Conservation (phyloP, 306 rosid species). For the Calophaca sinica region DNA sequence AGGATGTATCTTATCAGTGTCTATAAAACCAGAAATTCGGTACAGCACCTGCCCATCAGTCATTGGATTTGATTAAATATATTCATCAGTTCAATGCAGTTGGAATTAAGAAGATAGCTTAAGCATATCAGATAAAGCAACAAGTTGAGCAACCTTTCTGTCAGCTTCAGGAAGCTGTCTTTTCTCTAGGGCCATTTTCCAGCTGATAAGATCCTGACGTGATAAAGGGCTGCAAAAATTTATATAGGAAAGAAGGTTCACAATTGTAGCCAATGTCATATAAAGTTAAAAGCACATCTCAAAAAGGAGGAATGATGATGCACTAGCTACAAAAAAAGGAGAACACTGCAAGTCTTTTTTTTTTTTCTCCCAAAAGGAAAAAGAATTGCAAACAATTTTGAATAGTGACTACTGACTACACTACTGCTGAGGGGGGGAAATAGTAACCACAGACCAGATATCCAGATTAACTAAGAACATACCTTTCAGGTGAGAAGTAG, state of each 20-base stretch:
- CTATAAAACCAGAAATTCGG: slow-evolving; percentile 89
- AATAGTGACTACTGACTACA: slow-evolving; percentile 1
- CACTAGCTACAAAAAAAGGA: slow-evolving; percentile 22
- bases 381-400: slow-evolving; percentile 20
- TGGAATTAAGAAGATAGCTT: slow-evolving; percentile 41
- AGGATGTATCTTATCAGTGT: slow-evolving; percentile 86
- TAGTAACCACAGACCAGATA: slow-evolving; percentile 35
- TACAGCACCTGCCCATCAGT: slow-evolving; percentile 69
- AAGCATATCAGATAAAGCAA: slow-evolving; percentile 45
- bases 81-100: slow-evolving; percentile 43
- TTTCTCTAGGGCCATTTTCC: slow-evolving; percentile 97
- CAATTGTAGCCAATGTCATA: slow-evolving; percentile 20
- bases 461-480: slow-evolving; percentile 31
- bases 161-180: slow-evolving; percentile 91
- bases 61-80: slow-evolving; percentile 44
- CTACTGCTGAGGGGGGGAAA: neutral
- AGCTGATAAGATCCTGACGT: slow-evolving; percentile 97
- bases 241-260: slow-evolving; percentile 42
- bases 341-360: neutral
- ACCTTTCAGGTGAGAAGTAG: slow-evolving; percentile 89
- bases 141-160: slow-evolving; percentile 70
- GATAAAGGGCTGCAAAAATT: slow-evolving; percentile 77
- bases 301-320: slow-evolving; percentile 34
- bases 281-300: slow-evolving; percentile 34
- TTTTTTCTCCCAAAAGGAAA: neutral